phyloP scores from a whole-genome alignment of 2,329 filamentous ascomycete species.

The Penicillium sp. region DNA sequence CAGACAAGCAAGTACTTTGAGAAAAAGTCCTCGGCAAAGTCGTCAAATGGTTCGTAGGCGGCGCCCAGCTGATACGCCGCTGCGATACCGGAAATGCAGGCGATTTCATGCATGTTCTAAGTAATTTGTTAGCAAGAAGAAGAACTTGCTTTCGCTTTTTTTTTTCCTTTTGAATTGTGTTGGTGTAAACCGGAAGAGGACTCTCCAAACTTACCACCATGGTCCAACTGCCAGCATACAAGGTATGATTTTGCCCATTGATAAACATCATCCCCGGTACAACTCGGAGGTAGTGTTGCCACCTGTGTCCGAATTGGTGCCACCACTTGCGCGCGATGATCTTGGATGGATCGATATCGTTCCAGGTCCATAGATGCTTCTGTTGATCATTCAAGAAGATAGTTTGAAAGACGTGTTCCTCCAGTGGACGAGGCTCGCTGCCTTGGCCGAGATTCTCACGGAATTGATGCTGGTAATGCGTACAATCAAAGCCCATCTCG shows the following conservation, averaged over 20 bases:
- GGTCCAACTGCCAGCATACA: slow-evolving; percentile 63
- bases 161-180: no score
- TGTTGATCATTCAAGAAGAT: slow-evolving; percentile 55
- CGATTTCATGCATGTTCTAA: slow-evolving; percentile 57
- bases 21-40: slow-evolving; percentile 29
- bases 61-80: slow-evolving; percentile 65
- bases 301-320: slow-evolving; percentile 57
- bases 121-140: background rate
- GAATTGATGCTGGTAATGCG: slow-evolving; percentile 69
- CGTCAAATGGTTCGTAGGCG: slow-evolving; percentile 45
- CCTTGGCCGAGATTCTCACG: slow-evolving; percentile 36
- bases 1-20: slow-evolving; percentile 29
- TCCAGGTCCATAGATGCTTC: slow-evolving; percentile 53
- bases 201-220: slow-evolving; percentile 49
- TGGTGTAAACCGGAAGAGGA: no score
- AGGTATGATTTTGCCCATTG: slow-evolving; percentile 58
- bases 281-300: slow-evolving; percentile 55
- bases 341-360: slow-evolving; percentile 51
- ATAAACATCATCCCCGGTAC: slow-evolving; percentile 69
- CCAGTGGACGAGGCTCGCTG: slow-evolving; percentile 36
- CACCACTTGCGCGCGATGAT: slow-evolving; percentile 57
- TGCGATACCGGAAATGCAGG: slow-evolving; percentile 64
- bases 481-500: slow-evolving; percentile 65
- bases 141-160: background rate
- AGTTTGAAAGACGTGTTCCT: slow-evolving; percentile 63